Base-by-base conservation (phyloP, 176 grass and related monocot species). In the Otatea glauca region DNA sequence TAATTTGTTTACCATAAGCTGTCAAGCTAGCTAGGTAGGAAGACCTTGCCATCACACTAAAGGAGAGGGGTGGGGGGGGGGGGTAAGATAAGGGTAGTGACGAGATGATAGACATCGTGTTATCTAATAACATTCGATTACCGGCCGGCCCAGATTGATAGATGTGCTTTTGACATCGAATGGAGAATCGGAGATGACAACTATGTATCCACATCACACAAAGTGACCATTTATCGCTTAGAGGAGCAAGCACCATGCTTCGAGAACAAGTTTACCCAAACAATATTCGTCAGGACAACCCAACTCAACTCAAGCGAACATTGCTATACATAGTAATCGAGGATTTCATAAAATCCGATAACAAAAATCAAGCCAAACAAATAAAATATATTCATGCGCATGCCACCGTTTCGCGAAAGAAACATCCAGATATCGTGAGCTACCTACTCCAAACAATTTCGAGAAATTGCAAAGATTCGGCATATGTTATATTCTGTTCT, bases 91-190 rank as follows among this genome's bases (percentile, higher is more conserved):
- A 35, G 20, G 18, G 9, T 29, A 21, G 15, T 39, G 81, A 74
- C 11, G 13, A 42, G 41, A 74, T 35, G n/a, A 21, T 27, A 77
- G 69, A 74, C 69, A 59, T 42, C 17, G 64, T 77, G 73, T 37
- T 85, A 77, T 59, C 83, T 67, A 49, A 38, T 62, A 71, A 70
- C 24, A 78, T 38, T 70, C 39, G 25, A 78, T 85, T 85, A 78
- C 38, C 18, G 13, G 25, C 38, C 39, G 4, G 29, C 7, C 65
- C 25, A 10, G 50, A 35, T 50, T 3, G 9, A 35, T 50, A 12
- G 17, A 20, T 42, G 20, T 63, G 65, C 75, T 78, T 85, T 78
- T 41, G 65, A 85, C 53, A 85, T 62, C 0, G 15, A 37, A 70
- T 14, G 21, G 27, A 6, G 55, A 65, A 37, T 50, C n/a, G 23